These are phyloP conservation scores for Cercospora sp. DNA, from an alignment of 2,329 filamentous ascomycete species.

Conservation along the genomic window DNA sequence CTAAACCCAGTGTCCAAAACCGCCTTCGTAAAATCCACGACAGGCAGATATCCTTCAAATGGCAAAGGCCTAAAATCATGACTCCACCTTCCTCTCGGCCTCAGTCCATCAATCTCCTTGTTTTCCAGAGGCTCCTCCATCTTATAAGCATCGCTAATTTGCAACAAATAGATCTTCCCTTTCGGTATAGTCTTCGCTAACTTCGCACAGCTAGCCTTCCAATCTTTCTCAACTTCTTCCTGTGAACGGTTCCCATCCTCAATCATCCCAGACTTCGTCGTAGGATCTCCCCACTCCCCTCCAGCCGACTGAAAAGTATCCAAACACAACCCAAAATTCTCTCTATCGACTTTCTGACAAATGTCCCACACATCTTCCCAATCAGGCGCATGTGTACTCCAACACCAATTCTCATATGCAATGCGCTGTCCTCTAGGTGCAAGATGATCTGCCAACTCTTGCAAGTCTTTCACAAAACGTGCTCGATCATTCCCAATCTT, in stretches of 20 bases:
- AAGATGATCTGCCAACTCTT: slow-evolving; percentile 64
- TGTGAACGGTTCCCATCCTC: slow-evolving; percentile 46
- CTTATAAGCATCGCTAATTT: slow-evolving; percentile 74
- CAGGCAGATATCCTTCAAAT: slow-evolving; percentile 70
- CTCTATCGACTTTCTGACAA: slow-evolving; percentile 60
- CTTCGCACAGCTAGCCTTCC: slow-evolving; percentile 44
- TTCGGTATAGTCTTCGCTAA: slow-evolving; percentile 60
- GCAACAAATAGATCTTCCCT: slow-evolving; percentile 72
- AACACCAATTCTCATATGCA: slow-evolving; percentile 82
- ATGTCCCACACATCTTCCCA: slow-evolving; percentile 73
- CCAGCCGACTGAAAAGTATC: slow-evolving; percentile 77
- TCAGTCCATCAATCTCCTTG: slow-evolving; percentile 53
- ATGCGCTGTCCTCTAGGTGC: slow-evolving; percentile 59
- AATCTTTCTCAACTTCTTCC: slow-evolving; percentile 51
- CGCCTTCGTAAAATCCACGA: slow-evolving; percentile 63
- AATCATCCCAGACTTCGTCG: slow-evolving; percentile 60
- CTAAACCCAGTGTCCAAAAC: slow-evolving; percentile 68
- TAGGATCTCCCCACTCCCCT: slow-evolving; percentile 72
- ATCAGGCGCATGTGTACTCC: slow-evolving; percentile 67
- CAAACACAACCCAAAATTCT: slow-evolving; percentile 72
- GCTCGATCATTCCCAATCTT: slow-evolving; percentile 55
- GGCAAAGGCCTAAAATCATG: slow-evolving; percentile 69
- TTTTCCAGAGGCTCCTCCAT: slow-evolving; percentile 57
- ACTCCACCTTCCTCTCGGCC: slow-evolving; percentile 69
- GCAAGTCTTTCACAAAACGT: slow-evolving; percentile 62